Conservation (phyloP, 1,284 basidiomycete genomes). For the Testicularia cyperi region DNA sequence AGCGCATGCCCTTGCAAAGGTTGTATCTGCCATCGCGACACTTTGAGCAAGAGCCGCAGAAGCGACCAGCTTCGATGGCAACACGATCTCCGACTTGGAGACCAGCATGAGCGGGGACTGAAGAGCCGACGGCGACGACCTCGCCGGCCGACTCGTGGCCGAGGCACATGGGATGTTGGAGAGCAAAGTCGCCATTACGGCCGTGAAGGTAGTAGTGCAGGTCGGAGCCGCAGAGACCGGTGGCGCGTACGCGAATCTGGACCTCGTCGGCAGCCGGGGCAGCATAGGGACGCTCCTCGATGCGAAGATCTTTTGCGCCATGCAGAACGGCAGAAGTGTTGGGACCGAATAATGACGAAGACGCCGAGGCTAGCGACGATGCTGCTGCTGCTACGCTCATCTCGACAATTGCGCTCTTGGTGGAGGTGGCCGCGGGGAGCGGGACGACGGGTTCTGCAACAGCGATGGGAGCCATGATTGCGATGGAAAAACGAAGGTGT, state of each 20-base stretch:
- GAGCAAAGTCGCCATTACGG: constrained; percentile 86
- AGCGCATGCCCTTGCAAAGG: constrained; percentile 81
- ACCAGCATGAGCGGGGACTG: constrained; percentile 62
- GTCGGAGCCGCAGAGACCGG: constrained; percentile 76
- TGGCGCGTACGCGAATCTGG: constrained; percentile 75
- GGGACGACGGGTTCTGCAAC: constrained; percentile 8
- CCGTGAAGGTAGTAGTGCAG: constrained; percentile 54
- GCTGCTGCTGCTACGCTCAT: constrained; percentile 8
- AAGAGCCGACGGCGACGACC: constrained; percentile 68
- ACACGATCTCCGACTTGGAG: constrained; percentile 81
- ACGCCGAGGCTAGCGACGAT: neutral
- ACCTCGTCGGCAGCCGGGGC: constrained; percentile 69
- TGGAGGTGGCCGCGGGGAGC: constrained; percentile 5
- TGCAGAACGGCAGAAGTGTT: constrained; percentile 60
- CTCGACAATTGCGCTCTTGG: constrained; percentile 4
- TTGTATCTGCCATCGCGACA: constrained; percentile 79
- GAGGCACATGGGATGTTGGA: constrained; percentile 75
- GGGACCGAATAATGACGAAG: constrained; percentile 9
- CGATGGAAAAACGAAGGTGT: neutral
- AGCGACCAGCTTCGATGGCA: constrained; percentile 88
- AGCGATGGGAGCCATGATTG: constrained; percentile 27
- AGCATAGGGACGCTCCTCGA: constrained; percentile 70
- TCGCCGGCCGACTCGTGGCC: constrained; percentile 89
- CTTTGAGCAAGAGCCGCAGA: constrained; percentile 69
- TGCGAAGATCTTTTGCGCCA: constrained; percentile 63